phyloP scores from a whole-genome alignment of 805 yeast species.

The Brettanomyces anomalus region DNA sequence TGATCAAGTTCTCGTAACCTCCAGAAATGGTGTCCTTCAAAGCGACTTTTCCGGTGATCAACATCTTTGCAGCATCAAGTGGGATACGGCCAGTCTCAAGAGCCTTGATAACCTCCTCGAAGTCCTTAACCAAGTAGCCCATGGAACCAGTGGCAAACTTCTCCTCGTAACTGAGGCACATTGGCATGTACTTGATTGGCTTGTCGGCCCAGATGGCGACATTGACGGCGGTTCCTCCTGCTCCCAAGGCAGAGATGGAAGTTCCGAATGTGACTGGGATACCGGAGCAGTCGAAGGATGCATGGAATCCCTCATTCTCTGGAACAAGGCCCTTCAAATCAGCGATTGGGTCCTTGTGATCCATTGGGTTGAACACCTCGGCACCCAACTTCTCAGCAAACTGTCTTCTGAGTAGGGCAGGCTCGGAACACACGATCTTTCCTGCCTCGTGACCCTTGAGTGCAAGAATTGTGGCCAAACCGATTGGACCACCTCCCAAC shows the following conservation, averaged over 20 bases:
- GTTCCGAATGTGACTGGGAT: conserved; percentile 43
- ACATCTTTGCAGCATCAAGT: conserved; percentile 31
- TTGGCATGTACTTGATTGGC: conserved; percentile 41
- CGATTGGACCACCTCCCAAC: conserved; percentile 58
- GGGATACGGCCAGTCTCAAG: conserved; percentile 38
- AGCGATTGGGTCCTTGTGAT: conserved; percentile 27
- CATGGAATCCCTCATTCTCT: conserved; percentile 36
- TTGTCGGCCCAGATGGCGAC: conserved; percentile 57
- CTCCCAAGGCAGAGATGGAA: conserved; percentile 38
- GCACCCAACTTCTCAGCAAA: conserved; percentile 45
- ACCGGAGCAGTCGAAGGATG: conserved; percentile 48
- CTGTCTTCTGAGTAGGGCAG: conserved; percentile 50
- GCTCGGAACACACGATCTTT: conserved; percentile 48
- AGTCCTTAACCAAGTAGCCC: conserved; percentile 50
- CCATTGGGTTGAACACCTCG: conserved; percentile 40
- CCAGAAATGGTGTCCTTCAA: conserved; percentile 43
- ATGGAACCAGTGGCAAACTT: conserved; percentile 51
- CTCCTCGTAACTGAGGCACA: conserved; percentile 47
- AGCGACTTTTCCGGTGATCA: conserved; percentile 46
- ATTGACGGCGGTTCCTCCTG: conserved; percentile 52
- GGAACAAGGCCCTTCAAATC: conserved; percentile 31
- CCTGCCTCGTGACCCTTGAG: conserved; percentile 39
- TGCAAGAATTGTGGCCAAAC: conserved; percentile 47
- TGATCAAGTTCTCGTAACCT: conserved; percentile 42
- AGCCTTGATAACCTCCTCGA: conserved; percentile 46